Conservation (phyloP, 306 rosid genomes). For the Ormosia emarginata region DNA sequence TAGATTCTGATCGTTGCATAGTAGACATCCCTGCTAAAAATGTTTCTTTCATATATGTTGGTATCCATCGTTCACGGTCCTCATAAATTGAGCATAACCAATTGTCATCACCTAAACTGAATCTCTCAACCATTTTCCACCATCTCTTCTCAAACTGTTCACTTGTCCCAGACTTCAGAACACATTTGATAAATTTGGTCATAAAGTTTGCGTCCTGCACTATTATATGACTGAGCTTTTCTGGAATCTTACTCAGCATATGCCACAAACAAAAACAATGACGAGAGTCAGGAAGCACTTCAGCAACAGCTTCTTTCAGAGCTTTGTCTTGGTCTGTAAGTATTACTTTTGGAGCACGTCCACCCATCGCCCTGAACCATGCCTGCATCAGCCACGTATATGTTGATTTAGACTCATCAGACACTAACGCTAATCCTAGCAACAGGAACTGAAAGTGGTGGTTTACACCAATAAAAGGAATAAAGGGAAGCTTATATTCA, state of each 20-base stretch:
- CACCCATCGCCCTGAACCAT: constrained; percentile 78
- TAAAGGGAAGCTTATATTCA: constrained; percentile 64
- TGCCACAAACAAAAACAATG: constrained; percentile 76
- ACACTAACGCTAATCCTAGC: constrained; percentile 73
- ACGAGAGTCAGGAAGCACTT: constrained; percentile 48
- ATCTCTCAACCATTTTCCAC: constrained; percentile 57
- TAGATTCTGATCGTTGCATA: constrained; percentile 54
- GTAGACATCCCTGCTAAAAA: constrained; percentile 72
- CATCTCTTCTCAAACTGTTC: constrained; percentile 77
- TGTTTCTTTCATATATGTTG: constrained; percentile 46
- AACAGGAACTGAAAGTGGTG: constrained; percentile 69
- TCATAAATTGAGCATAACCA: constrained; percentile 53
- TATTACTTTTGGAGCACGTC: constrained; percentile 60
- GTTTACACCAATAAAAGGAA: constrained; percentile 73
- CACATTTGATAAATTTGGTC: constrained; percentile 58
- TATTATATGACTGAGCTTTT: constrained; percentile 50
- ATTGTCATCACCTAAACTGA: constrained; percentile 47
- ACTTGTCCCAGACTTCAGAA: constrained; percentile 53
- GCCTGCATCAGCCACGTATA: constrained; percentile 56
- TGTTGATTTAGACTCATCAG: constrained; percentile 52
- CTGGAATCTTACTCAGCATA: constrained; percentile 62
- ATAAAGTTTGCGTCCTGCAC: constrained; percentile 52
- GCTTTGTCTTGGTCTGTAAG: constrained; percentile 57
- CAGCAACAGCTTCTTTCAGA: constrained; percentile 45
- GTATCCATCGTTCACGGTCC: constrained; percentile 59